Evolutionary conservation across 2,329 filamentous ascomycete species (phyloP).

Genomic region (Stachybotrys chlorohalonatus): DNA sequence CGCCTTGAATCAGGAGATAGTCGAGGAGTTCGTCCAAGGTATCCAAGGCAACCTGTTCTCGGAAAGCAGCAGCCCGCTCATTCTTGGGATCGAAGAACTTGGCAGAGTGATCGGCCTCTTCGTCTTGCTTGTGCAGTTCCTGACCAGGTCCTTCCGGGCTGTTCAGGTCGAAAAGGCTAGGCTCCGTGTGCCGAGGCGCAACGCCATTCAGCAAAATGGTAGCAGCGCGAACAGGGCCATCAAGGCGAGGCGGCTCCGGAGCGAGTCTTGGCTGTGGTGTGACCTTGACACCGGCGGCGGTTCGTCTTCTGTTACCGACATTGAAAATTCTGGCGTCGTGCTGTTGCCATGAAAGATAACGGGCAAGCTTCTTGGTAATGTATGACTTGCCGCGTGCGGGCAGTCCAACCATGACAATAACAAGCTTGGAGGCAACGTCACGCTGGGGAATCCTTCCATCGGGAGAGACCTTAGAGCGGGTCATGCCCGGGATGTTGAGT

Average conservation of each 20-base stretch:
- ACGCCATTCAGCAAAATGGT: conserved; percentile 49
- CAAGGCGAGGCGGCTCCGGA: conserved; percentile 26
- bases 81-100: conserved; percentile 93
- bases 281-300: conserved; percentile 56
- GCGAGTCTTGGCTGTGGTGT: conserved; percentile 21
- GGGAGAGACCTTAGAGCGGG: conserved; percentile 87
- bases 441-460: conserved; percentile 89
- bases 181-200: conserved; percentile 22
- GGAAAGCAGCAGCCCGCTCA: conserved; percentile 66
- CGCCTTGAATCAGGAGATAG: conserved; percentile 73
- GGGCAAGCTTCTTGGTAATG: conserved; percentile 94
- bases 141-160: conserved; percentile 13
- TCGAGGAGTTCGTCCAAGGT: conserved; percentile 88
- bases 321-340: conserved; percentile 97
- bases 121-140: conserved; percentile 10
- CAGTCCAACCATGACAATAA: conserved; percentile 96
- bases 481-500: conserved; percentile 93
- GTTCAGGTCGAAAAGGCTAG: conserved; percentile 27
- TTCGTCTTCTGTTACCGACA: conserved; percentile 81
- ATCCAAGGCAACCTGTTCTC: conserved; percentile 86
- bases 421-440: conserved; percentile 91
- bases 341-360: conserved; percentile 95
- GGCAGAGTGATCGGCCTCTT: conserved; percentile 79
- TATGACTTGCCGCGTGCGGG: conserved; percentile 96
- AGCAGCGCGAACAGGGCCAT: conserved; percentile 42